These are phyloP conservation scores for Calonectria leucothoes DNA, from an alignment of 2,329 filamentous ascomycete genomes.

Conservation along the genomic window DNA sequence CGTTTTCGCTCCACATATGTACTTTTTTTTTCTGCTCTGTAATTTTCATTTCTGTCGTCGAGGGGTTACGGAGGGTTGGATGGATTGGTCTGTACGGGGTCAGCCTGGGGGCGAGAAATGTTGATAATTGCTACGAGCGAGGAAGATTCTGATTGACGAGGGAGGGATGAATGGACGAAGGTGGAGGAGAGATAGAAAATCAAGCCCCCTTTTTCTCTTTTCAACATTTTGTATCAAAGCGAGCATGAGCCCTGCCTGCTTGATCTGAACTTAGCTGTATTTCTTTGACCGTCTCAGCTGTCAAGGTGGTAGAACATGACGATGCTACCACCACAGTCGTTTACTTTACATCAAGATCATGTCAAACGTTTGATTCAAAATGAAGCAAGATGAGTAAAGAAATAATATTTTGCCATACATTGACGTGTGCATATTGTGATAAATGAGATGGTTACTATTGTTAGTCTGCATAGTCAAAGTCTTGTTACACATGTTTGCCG, in stretches of 20 bases:
- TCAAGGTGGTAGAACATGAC: background rate
- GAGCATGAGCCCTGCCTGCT: background rate
- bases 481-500: background rate
- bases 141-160: slow-evolving; percentile 5
- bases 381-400: background rate
- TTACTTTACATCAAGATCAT: background rate
- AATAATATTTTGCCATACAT: background rate
- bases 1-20: slow-evolving; percentile 20
- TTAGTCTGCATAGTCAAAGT: background rate
- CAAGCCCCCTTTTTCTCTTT: background rate
- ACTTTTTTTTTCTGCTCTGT: slow-evolving; percentile 21
- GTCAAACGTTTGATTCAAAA: background rate
- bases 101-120: slow-evolving; percentile 1
- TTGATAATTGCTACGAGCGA: slow-evolving; percentile 19
- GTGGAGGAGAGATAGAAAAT: background rate
- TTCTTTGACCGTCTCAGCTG: background rate
- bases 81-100: slow-evolving; percentile 1
- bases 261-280: too few species aligned
- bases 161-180: background rate
- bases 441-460: background rate
- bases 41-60: slow-evolving; percentile 4
- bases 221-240: background rate
- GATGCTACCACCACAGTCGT: background rate
- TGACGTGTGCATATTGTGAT: background rate
- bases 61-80: background rate